Evolutionary conservation across 176 grass and related monocot genomes (phyloP).

Genomic region (Puccinellia tenuiflora): DNA sequence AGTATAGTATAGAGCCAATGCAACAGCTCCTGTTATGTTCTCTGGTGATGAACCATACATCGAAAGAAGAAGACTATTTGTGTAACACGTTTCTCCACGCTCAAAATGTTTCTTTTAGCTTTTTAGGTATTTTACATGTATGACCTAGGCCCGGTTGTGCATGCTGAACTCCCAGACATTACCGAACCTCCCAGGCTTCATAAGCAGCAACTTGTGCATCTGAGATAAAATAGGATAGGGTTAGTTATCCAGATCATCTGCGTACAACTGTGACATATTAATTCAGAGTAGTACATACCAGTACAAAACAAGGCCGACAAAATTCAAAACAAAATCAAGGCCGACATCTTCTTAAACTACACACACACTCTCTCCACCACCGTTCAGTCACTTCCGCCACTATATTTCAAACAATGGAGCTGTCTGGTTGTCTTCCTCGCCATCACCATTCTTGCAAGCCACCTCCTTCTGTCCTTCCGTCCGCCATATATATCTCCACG

Average conservation of each 20-base stretch:
- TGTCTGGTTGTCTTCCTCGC: neutral
- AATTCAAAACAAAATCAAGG: too few species aligned
- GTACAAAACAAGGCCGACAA: neutral
- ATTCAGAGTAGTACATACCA: too few species aligned
- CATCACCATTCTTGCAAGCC: neutral
- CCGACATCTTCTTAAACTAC: neutral
- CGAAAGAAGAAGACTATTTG: too few species aligned
- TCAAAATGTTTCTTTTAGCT: neutral
- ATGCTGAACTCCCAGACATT: neutral
- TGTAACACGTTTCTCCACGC: too few species aligned
- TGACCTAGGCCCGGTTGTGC: neutral
- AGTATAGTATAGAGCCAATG: too few species aligned
- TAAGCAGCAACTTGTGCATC: neutral
- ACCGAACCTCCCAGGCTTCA: neutral
- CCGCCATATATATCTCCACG: conserved; percentile 22
- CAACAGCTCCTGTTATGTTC: too few species aligned
- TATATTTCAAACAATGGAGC: neutral
- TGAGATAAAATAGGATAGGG: neutral
- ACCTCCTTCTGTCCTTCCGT: neutral
- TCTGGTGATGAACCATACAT: too few species aligned
- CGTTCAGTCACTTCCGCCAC: neutral
- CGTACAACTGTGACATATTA: neutral
- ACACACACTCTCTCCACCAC: neutral
- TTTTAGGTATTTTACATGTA: neutral
- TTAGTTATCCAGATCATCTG: neutral